These are phyloP conservation scores for Trypanosoma platydactyli DNA, from an alignment of 208 protist genomes.

Conservation along the genomic window DNA sequence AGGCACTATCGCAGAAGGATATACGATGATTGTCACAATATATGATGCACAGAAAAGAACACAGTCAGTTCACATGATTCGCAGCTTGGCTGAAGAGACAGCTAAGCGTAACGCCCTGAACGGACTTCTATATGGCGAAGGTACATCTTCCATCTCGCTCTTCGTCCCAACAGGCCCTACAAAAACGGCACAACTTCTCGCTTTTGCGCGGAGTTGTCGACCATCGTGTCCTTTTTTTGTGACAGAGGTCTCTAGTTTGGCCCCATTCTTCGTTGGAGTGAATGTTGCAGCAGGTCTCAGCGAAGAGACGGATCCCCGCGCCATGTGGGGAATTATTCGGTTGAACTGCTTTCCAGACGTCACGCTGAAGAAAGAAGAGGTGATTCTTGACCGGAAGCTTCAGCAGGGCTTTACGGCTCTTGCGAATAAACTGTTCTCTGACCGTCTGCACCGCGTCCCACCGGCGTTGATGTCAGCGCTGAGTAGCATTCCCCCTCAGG, in stretches of 20 bases:
- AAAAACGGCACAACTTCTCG: slow-evolving; percentile 71
- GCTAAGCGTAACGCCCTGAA: slow-evolving; percentile 82
- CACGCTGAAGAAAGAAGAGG: slow-evolving; percentile 48
- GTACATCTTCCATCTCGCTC: slow-evolving; percentile 85
- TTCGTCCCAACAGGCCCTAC: slow-evolving; percentile 86
- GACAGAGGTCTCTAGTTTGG: slow-evolving; percentile 71
- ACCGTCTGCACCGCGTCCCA: slow-evolving; percentile 79
- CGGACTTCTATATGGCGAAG: slow-evolving; percentile 86
- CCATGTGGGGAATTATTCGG: slow-evolving; percentile 72
- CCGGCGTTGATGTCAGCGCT: slow-evolving; percentile 72
- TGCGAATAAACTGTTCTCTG: slow-evolving; percentile 87
- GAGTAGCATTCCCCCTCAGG: slow-evolving; percentile 75
- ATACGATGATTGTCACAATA: slow-evolving; percentile 91
- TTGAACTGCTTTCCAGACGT: slow-evolving; percentile 72
- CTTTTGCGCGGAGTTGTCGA: slow-evolving; percentile 85
- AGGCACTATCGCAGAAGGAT: slow-evolving; percentile 85
- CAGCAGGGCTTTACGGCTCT: slow-evolving; percentile 80
- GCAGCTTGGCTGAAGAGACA: slow-evolving; percentile 83
- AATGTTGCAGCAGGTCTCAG: slow-evolving; percentile 62
- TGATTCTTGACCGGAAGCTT: slow-evolving; percentile 69
- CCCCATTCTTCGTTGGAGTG: slow-evolving; percentile 68
- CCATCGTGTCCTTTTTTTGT: slow-evolving; percentile 92
- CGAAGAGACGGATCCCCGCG: slow-evolving; percentile 60
- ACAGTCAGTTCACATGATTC: slow-evolving; percentile 87
- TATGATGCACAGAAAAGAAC: slow-evolving; percentile 82